Conservation (phyloP, 768 basidiomycete genomes). For the Agaricus sinodeliciosus region DNA sequence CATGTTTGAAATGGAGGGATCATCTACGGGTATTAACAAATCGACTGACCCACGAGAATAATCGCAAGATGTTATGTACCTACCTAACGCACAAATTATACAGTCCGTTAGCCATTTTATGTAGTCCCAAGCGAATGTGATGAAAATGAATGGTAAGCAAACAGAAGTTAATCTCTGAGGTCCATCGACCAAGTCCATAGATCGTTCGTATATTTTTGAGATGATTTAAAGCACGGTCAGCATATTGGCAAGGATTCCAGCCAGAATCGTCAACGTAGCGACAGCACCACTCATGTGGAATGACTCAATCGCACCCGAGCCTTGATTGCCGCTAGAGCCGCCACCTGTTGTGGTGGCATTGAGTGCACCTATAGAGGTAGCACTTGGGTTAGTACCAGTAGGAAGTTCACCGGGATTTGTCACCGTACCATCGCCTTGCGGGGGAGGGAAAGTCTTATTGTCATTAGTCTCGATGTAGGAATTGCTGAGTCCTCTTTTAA, state of each 20-base stretch:
- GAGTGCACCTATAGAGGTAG: background rate
- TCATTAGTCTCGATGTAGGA: conserved; percentile 82
- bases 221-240: background rate
- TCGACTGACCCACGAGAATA: background rate
- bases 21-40: background rate
- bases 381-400: conserved; percentile 1
- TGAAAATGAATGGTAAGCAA: background rate
- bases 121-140: background rate
- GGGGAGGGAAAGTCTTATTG: conserved; percentile 56
- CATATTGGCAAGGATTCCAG: background rate
- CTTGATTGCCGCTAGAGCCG: background rate
- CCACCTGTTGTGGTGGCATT: background rate
- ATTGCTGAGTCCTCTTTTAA: conserved; percentile 48
- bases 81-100: background rate
- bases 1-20: background rate
- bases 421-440: conserved; percentile 11
- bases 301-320: background rate
- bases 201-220: background rate
- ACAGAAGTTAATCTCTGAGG: background rate
- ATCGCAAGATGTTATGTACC: background rate
- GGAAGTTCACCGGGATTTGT: background rate
- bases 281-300: background rate
- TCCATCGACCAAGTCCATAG: background rate
- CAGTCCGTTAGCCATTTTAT: background rate
- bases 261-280: background rate